Evolutionary conservation across 192 early-diverging fungal genomes (phyloP).

Genomic region (Umbelopsis vinacea): DNA sequence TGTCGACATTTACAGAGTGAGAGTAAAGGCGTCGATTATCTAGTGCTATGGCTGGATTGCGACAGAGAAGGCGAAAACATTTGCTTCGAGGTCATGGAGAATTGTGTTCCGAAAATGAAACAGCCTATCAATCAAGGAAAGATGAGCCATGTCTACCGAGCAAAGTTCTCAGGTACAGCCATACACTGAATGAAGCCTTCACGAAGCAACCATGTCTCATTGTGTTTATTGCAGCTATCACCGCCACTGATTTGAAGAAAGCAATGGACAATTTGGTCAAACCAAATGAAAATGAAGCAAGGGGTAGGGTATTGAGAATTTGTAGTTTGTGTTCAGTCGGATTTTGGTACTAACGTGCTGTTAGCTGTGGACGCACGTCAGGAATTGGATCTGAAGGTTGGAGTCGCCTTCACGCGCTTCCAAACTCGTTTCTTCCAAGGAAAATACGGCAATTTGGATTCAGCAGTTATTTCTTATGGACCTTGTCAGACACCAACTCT

Average conservation of each 20-base stretch:
- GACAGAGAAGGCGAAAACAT: constrained; percentile 61
- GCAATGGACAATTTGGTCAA: constrained; percentile 53
- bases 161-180: constrained; percentile 43
- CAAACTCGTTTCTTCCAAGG: constrained; percentile 61
- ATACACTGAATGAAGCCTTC: too few relatives aligned
- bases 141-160: constrained; percentile 33
- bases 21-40: constrained; percentile 51
- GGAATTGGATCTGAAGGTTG: constrained; percentile 58
- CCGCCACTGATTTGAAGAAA: constrained; percentile 41
- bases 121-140: constrained; percentile 28
- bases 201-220: background rate
- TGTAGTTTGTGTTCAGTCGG: background rate
- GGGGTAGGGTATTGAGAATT: constrained; percentile 31
- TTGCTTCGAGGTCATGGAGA: constrained; percentile 55
- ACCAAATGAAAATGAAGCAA: constrained; percentile 57
- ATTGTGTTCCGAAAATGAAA: constrained; percentile 40
- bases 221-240: constrained; percentile 34
- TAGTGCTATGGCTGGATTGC: constrained; percentile 58
- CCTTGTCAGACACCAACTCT: constrained; percentile 59
- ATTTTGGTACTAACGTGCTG: background rate
- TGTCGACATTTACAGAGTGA: constrained; percentile 45
- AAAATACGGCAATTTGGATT: constrained; percentile 57
- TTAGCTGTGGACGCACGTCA: constrained; percentile 57
- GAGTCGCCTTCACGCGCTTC: constrained; percentile 46
- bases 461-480: constrained; percentile 51